These are phyloP conservation scores for Malassezia caprae DNA, from an alignment of 1,284 basidiomycete species.

Conservation along the genomic window DNA sequence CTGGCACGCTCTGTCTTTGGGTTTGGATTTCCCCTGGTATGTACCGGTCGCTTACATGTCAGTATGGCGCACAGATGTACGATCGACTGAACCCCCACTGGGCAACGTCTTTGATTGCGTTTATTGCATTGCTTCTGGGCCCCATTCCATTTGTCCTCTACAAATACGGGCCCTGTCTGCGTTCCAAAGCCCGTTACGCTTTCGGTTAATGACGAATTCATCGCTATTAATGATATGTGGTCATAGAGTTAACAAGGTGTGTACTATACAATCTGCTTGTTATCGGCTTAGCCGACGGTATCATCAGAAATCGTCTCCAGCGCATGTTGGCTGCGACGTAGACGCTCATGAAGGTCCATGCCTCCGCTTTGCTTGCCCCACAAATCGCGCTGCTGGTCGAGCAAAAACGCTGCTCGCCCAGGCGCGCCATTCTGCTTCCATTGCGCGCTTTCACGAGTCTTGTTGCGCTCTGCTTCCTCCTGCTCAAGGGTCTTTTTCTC, in stretches of 20 bases:
- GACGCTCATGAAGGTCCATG: constrained; percentile 28
- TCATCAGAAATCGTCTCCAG: constrained; percentile 24
- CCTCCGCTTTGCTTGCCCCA: constrained; percentile 21
- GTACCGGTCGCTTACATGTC: neutral
- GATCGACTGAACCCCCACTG: constrained; percentile 60
- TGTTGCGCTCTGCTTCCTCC: constrained; percentile 31
- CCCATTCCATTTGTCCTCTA: constrained; percentile 57
- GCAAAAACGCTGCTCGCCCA: constrained; percentile 32
- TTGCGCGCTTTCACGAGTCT: constrained; percentile 20
- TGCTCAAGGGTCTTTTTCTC: constrained; percentile 23
- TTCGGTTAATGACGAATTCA: neutral
- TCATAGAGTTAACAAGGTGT: no score
- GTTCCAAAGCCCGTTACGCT: constrained; percentile 25
- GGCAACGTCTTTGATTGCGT: constrained; percentile 64
- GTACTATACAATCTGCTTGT: neutral
- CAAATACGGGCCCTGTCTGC: constrained; percentile 51
- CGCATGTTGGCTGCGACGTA: constrained; percentile 25
- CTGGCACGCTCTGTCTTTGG: constrained; percentile 60
- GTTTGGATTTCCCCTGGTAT: constrained; percentile 51
- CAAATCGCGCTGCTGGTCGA: constrained; percentile 35
- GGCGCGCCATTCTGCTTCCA: constrained; percentile 19
- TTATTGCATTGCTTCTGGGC: constrained; percentile 59
- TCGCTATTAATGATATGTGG: no score
- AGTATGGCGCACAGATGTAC: constrained; percentile 53
- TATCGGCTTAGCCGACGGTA: neutral